Evolutionary conservation across 495 filamentous ascomycete genomes (phyloP).

Genomic region (Neurospora hispaniola): DNA sequence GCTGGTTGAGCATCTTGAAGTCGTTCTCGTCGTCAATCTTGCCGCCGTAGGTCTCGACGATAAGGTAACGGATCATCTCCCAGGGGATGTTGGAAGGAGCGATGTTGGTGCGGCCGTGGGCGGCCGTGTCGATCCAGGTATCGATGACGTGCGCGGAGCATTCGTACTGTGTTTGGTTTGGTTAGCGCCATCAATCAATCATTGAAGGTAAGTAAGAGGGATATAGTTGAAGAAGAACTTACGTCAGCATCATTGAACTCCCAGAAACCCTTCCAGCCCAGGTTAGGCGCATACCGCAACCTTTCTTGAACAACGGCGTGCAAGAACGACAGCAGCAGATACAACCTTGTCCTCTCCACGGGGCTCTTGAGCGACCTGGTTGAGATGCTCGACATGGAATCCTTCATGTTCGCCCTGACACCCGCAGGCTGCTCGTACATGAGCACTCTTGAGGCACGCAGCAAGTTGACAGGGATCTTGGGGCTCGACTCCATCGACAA

Average conservation of each 20-base stretch:
- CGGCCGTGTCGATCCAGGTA: slow-evolving; percentile 78
- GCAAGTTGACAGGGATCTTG: slow-evolving; percentile 93
- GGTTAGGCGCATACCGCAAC: slow-evolving; percentile 83
- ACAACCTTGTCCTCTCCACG: slow-evolving; percentile 83
- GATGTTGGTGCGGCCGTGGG: slow-evolving; percentile 78
- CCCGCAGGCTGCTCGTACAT: slow-evolving; percentile 98
- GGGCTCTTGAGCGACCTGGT: slow-evolving; percentile 70
- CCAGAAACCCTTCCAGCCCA: slow-evolving; percentile 99
- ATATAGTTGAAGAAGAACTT: slow-evolving; percentile 32
- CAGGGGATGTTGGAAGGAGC: slow-evolving; percentile 89
- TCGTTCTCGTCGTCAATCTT: slow-evolving; percentile 94
- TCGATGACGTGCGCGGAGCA: slow-evolving; percentile 95
- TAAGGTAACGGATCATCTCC: slow-evolving; percentile 89
- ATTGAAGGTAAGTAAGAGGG: background rate
- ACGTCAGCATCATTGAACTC: slow-evolving; percentile 99
- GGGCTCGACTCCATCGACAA: slow-evolving; percentile 95
- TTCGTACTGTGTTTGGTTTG: slow-evolving; percentile 58
- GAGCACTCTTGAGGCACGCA: slow-evolving; percentile 84
- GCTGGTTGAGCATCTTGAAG: slow-evolving; percentile 55
- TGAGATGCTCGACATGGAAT: slow-evolving; percentile 77
- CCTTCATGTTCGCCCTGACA: slow-evolving; percentile 97
- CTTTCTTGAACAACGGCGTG: slow-evolving; percentile 95
- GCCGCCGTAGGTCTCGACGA: slow-evolving; percentile 91
- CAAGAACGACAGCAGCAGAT: slow-evolving; percentile 85
- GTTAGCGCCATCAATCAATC: slow-evolving; percentile 2